Evolutionary conservation across 2,329 filamentous ascomycete species (phyloP), one percentile per base, ranked within the genome.

Genomic region (Neophaeococcomyces mojaviensis): DNA sequence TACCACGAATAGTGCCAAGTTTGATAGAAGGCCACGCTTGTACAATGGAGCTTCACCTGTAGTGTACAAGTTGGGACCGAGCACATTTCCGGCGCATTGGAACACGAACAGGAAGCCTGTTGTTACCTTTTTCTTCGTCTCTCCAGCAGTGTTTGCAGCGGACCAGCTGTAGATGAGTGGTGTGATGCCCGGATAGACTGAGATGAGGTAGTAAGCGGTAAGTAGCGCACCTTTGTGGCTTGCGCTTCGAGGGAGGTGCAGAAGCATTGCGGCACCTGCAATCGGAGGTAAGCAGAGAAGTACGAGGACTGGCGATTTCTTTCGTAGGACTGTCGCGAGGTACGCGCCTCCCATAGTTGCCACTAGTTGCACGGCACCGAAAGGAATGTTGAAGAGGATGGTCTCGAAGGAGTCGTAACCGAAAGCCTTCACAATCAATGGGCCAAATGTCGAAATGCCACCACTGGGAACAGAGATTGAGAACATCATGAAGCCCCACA

Each of bases 101-200:
- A 80, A 79, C 38, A 85, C 72, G 55, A 85, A 81, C 1, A 85
- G 67, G 5, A 82, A 68, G 10, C 74, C 79, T 0, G 79, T 83
- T 0, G 76, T 81, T 8, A 76, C 74, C 57, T 84, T 84, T 51
- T 78, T 77, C 63, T 86, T 86, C 0, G 81, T 85, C 57, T 85
- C 80, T 1, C 82, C 81, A 0, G 76, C 81, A 0, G 81, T 70
- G 34, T 70, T 80, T 33, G 65, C 75, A 0, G 76, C 79, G 15
- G 83, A 87, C 60, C 81, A 86, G 51, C 79, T 83, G 57, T 87
- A 84, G 55, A 81, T 86, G 44, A 80, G 74, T 32, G 82, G 79
- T 2, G 79, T 71, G 49, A 78, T 78, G 4, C 72, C 79, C 0
- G 77, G 76, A 42, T 81, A 80, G 6, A 79, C 71, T 0, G 75